Conservation (phyloP, 108 stramenopile species). For the Cyclostephanos invisitatus region DNA sequence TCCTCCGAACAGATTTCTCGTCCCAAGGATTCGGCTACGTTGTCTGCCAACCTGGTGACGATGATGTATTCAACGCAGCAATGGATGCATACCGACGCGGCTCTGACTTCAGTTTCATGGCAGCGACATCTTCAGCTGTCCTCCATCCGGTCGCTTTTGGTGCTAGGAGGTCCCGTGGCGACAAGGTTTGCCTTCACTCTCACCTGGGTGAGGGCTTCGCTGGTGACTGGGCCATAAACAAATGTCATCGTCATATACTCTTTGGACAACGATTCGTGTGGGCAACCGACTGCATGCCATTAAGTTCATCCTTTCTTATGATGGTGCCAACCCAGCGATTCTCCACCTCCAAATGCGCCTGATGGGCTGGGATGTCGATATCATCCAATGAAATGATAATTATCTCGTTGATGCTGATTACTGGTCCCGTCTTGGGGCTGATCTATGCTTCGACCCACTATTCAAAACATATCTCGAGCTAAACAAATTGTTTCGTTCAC, state of each 20-base stretch:
- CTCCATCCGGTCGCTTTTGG: constrained; percentile 27
- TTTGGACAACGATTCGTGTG: neutral
- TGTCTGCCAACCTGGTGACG: constrained; percentile 2
- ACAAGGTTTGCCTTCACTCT: constrained; percentile 1
- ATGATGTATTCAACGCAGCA: neutral
- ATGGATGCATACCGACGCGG: no score
- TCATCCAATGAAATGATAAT: neutral
- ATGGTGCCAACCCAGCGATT: neutral
- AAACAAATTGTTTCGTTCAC: neutral
- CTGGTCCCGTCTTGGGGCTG: neutral
- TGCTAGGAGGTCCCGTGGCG: neutral
- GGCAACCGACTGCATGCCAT: no score
- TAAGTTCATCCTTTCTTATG: neutral
- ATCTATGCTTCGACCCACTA: neutral
- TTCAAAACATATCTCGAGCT: neutral
- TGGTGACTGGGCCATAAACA: neutral
- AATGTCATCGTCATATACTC: neutral
- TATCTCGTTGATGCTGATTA: neutral
- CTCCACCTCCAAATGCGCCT: neutral
- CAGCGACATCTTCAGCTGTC: neutral
- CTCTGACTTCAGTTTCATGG: neutral
- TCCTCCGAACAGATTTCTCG: constrained; percentile 6
- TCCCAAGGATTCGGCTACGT: constrained; percentile 1
- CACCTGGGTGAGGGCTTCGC: no score
- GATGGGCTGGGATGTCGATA: neutral